phyloP scores from a whole-genome alignment of 2,329 filamentous ascomycete genomes.

The Phyllosticta citribraziliensis region DNA sequence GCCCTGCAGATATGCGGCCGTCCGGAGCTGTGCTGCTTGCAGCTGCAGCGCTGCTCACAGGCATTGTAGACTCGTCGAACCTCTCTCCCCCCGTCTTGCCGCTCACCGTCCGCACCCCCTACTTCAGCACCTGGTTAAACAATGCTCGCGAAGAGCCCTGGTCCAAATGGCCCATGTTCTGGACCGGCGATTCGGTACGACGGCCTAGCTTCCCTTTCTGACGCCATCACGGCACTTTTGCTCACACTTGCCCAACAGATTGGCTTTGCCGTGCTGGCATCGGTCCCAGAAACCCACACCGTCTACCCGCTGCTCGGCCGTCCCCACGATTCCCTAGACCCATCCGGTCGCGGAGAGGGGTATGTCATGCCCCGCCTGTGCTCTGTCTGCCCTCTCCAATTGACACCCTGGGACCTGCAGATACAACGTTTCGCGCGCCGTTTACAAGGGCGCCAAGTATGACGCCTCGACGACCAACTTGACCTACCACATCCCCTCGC shows the following conservation, averaged over 20 bases:
- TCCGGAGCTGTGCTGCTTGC: conserved; percentile 16
- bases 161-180: conserved; percentile 81
- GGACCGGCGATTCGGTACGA: conserved; percentile 55
- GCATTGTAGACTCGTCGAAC: conserved; percentile 38
- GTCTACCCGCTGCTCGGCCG: conserved; percentile 57
- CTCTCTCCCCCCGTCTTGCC: conserved; percentile 45
- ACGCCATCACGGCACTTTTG: conserved; percentile 3
- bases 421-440: conserved; percentile 49
- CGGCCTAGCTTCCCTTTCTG: background rate
- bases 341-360: conserved; percentile 28
- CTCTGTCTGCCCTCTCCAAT: background rate
- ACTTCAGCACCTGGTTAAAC: conserved; percentile 46
- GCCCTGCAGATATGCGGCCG: conserved; percentile 20
- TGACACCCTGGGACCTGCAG: conserved; percentile 19
- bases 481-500: conserved; percentile 49
- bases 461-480: conserved; percentile 63
- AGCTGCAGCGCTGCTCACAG: conserved; percentile 30
- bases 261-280: conserved; percentile 54
- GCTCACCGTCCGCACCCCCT: conserved; percentile 42
- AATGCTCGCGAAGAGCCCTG: conserved; percentile 65
- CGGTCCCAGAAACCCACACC: conserved; percentile 47
- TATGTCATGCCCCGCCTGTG: conserved; percentile 15
- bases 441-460: conserved; percentile 52
- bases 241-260: conserved; percentile 28
- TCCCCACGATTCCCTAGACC: conserved; percentile 52